Base-by-base conservation (phyloP, 164 flowering plant genomes). In the Kingdonia uniflora region DNA sequence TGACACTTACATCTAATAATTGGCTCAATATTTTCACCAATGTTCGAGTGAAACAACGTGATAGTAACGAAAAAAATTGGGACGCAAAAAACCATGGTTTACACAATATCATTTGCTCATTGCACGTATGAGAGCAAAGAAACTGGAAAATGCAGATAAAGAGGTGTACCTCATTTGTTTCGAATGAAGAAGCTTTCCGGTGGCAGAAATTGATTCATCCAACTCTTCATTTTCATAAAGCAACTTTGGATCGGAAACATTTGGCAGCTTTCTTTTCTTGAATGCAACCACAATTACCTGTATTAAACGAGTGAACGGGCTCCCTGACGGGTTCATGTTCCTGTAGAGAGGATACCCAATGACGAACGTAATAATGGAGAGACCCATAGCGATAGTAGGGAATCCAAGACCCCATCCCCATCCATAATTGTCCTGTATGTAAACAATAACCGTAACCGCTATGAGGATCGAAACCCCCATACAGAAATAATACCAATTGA, bases 401-500 rank as follows among this genome's bases (percentile, higher is more conserved):
- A 59, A 26, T 26, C 62, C 62, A 19, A 59, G 55, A 2, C 62
- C 62, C 62, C 55, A 59, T 11, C 62, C 62, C 62, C 62, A 59
- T 4, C 62, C 62, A 25, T 41, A 25, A 26, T 59, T 50, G 7
- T 59, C 62, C 40, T 59, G 62, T 15, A 59, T 50, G 26, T 59
- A 59, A 0, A 59, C 62, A 33, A 59, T 42, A 12, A 59, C 62
- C 1, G 62, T 59, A 11, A 59, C 62, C 2, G 62, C 62, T 1
- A 51, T 29, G 1, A 59, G 62, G 14, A 50, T 51, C 0, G 62
- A 42, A 14, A 51, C 49, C 1, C 62, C 63, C 63, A 60, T 60
- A 51, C 38, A 15, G 42, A 60, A 60, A 26, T 60, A 60, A 23
- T 60, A 60, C 63, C 63, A 60, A 21, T 60, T 60, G 57, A 60